Percentiles rank a stretch among this genome's conserved stretches.
These are phyloP conservation scores for Melanogaster broomeanus DNA, from an alignment of 768 basidiomycete genomes.

Conservation along the genomic window DNA sequence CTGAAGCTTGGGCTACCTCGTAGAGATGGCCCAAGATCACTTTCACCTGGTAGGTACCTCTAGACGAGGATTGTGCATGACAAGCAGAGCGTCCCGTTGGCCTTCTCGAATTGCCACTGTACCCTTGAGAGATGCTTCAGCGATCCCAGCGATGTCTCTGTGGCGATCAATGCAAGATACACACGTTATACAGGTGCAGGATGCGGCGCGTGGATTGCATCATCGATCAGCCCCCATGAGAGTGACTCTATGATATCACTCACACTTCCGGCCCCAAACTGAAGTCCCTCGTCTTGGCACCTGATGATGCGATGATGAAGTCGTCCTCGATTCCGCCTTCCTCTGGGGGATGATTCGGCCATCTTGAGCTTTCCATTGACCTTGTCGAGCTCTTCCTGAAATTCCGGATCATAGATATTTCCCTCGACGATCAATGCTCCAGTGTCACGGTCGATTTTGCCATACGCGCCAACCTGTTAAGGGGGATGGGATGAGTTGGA, in stretches of 20 bases:
- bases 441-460: slow-evolving; percentile 27
- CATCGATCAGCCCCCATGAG: neutral
- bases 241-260: neutral
- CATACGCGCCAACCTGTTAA: slow-evolving; percentile 37
- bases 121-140: slow-evolving; percentile 33
- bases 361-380: slow-evolving; percentile 2
- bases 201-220: no score
- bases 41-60: slow-evolving; percentile 16
- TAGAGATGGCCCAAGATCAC: slow-evolving; percentile 28
- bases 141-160: slow-evolving; percentile 27
- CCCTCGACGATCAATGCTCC: slow-evolving; percentile 33
- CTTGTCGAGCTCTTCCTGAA: slow-evolving; percentile 16
- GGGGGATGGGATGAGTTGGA: neutral
- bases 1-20: slow-evolving; percentile 20
- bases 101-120: slow-evolving; percentile 35
- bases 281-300: slow-evolving; percentile 14
- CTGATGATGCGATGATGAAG: slow-evolving; percentile 24
- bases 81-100: slow-evolving; percentile 34
- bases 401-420: slow-evolving; percentile 31
- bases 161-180: no score
- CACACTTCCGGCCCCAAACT: slow-evolving; percentile 20
- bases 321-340: slow-evolving; percentile 19
- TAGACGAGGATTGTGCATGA: slow-evolving; percentile 34
- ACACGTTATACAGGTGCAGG: no score
- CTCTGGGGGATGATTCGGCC: slow-evolving; percentile 13